A percentile compares a stretch with the other conserved stretches of the same genome.
Conservation (phyloP, 805 yeast genomes). For the Kuraishia cidri region DNA sequence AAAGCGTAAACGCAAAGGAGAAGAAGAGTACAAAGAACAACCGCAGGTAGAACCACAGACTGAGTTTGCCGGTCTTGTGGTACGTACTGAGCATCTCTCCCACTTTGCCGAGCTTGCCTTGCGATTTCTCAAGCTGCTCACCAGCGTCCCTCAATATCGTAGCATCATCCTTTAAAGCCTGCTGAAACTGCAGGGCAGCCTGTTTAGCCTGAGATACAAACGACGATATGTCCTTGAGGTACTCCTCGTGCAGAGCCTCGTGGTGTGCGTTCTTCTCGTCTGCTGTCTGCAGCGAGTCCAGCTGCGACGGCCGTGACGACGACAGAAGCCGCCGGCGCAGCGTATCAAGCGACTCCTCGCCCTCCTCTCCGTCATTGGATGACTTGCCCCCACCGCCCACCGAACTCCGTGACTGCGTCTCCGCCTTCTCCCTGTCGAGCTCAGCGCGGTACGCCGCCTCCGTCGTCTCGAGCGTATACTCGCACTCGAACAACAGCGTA, state of each 20-base stretch:
- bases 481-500: background rate
- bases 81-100: constrained; percentile 15
- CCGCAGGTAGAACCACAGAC: constrained; percentile 22
- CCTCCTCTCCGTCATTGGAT: constrained; percentile 11
- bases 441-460: constrained; percentile 1
- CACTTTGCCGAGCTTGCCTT: constrained; percentile 17
- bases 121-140: constrained; percentile 20
- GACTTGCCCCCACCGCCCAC: background rate
- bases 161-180: constrained; percentile 20
- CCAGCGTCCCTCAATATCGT: constrained; percentile 20
- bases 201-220: constrained; percentile 18
- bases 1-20: constrained; percentile 10
- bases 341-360: constrained; percentile 16
- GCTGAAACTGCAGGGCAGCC: constrained; percentile 22
- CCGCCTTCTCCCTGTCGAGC: background rate
- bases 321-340: constrained; percentile 18
- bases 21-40: constrained; percentile 12
- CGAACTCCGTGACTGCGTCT: background rate
- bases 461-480: background rate
- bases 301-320: constrained; percentile 11
- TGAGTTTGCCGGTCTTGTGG: constrained; percentile 20
- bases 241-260: constrained; percentile 21
- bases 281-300: constrained; percentile 14
- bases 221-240: constrained; percentile 19
- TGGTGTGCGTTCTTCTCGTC: constrained; percentile 18